Conservation (phyloP, 2,329 filamentous ascomycete genomes). For the Alternaria sp. region DNA sequence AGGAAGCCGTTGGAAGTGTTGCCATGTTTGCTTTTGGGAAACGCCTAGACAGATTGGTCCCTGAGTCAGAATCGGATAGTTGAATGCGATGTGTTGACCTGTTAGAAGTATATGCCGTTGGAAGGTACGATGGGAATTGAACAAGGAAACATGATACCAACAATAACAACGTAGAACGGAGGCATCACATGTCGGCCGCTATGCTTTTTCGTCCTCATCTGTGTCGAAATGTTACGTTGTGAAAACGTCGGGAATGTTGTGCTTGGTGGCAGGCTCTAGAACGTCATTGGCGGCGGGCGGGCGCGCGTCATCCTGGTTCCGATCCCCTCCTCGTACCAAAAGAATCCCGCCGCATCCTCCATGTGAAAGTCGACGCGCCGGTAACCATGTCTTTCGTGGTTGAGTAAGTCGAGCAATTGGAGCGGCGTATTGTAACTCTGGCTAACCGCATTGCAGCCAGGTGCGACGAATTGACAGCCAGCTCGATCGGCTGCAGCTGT, state of each 20-base stretch:
- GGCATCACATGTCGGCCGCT: background rate
- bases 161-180: background rate
- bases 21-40: background rate
- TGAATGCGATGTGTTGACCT: background rate
- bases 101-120: background rate
- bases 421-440: background rate
- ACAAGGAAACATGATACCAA: background rate
- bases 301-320: slow-evolving; percentile 17
- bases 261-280: slow-evolving; percentile 6
- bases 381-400: slow-evolving; percentile 54
- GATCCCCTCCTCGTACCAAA: slow-evolving; percentile 16
- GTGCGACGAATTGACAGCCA: slow-evolving; percentile 66
- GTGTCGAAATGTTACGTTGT: background rate
- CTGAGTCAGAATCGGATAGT: background rate
- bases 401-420: slow-evolving; percentile 43
- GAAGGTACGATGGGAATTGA: background rate
- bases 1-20: background rate
- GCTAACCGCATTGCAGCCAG: slow-evolving; percentile 55
- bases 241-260: background rate
- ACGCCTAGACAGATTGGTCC: slow-evolving; percentile 5
- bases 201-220: background rate
- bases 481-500: slow-evolving; percentile 66
- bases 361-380: slow-evolving; percentile 30
- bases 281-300: slow-evolving; percentile 11
- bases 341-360: slow-evolving; percentile 11